Evolutionary conservation across 2,329 filamentous ascomycete genomes (phyloP), one percentile per base, ranked within the genome.

Genomic region (Didymella arachidicola): DNA sequence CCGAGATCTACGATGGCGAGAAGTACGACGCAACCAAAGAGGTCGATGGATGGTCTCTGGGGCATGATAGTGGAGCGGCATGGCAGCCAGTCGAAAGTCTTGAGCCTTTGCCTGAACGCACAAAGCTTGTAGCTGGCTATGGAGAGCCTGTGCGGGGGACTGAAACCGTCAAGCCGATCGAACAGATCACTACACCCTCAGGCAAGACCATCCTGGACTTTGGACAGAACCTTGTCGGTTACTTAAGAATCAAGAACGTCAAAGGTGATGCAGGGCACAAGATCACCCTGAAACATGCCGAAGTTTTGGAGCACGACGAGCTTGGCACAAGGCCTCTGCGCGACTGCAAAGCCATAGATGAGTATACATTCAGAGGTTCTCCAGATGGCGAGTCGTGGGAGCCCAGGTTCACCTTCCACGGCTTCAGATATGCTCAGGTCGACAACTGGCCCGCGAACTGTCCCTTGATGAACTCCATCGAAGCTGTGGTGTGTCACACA

Each of bases 401-500:
- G 32, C 32, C 32, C 12, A 34, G 32, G 14, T 34, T 34, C 14
- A n/a, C 32, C 12, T 34, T 34, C 8, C 32, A 34, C 14, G 32
- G 32, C 32, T 34, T 34, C 32, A 34, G 32, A 16, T 34, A 34
- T 34, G 32, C 32, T 5, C 32, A 34, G 7, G 2, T 34, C 2
- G 32, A 34, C 7, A 16, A 34, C 14, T 34, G 32, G 32, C 32
- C 39, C 4, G 32, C 25, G 1, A 10, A 25, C 1, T 22, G 18
- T 4, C 10, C 30, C 3, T 41, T 36, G 2, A 16, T 42, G 12
- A 30, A 53, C 11, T 30, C 41, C 1, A n/a, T 57, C 2, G 53
- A 57, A 36, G 53, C 53, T 14, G 53, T 57, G 32, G 14, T 34
- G 16, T 34, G 32, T 34, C 32, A 34, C 32, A 51, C 53, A 2